These are phyloP conservation scores for Gossypium raimondii DNA, from an alignment of 345 rosid species.

Conservation along the genomic window DNA sequence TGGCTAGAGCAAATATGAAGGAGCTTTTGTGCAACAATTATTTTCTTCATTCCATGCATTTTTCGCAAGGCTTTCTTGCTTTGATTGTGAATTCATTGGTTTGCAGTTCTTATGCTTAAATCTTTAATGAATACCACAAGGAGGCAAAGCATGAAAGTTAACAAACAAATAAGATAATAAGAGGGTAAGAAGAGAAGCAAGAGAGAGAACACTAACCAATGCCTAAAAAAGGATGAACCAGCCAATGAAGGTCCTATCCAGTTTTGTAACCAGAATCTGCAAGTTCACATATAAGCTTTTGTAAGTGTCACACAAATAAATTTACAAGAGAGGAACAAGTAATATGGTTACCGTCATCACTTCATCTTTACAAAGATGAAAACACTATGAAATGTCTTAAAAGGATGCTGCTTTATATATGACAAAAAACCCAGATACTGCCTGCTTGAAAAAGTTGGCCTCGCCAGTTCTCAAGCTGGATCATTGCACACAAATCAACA, in stretches of 20 bases:
- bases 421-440: slow-evolving; percentile 4
- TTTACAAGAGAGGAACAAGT: neutral
- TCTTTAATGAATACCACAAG: neutral
- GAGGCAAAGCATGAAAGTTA: neutral
- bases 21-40: neutral
- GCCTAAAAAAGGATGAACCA: slow-evolving; percentile 83
- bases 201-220: slow-evolving; percentile 55
- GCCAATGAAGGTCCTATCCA: slow-evolving; percentile 95
- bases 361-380: slow-evolving; percentile 5
- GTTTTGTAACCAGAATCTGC: slow-evolving; percentile 99
- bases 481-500: slow-evolving; percentile 14
- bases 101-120: neutral
- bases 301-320: neutral
- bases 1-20: neutral
- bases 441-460: slow-evolving; percentile 8
- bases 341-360: neutral
- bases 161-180: neutral
- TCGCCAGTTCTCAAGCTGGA: slow-evolving; percentile 10
- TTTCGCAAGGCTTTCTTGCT: neutral
- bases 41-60: neutral
- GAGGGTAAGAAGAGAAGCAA: neutral
- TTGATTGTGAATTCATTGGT: neutral
- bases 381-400: slow-evolving; percentile 6
- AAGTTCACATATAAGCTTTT: slow-evolving; percentile 20
- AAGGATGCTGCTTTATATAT: neutral